These are phyloP conservation scores for Ophiosphaerella herpotricha DNA, from an alignment of 2,329 filamentous ascomycete species.

Conservation along the genomic window DNA sequence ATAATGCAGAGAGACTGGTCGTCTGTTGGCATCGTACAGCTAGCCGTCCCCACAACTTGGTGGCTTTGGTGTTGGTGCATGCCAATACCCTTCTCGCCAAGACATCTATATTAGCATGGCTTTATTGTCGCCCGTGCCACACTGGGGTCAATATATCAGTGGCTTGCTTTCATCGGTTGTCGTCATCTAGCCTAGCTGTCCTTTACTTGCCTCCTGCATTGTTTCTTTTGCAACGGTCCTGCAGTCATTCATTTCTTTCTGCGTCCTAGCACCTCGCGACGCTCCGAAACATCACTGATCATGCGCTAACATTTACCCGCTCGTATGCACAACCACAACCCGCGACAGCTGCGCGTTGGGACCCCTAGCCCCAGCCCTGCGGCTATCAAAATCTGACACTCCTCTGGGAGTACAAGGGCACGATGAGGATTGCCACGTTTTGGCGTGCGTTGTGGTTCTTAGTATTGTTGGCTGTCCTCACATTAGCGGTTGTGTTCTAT, in stretches of 20 bases:
- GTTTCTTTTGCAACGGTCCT: background rate
- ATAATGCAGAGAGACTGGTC: too few species aligned
- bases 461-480: slow-evolving; percentile 10
- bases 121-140: background rate
- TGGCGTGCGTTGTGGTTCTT: slow-evolving; percentile 21
- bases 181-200: background rate
- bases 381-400: background rate
- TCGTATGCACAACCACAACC: slow-evolving; percentile 10
- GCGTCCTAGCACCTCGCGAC: background rate
- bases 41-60: background rate
- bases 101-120: background rate
- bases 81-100: background rate
- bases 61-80: background rate
- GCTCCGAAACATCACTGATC: slow-evolving; percentile 1
- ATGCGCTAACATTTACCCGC: slow-evolving; percentile 9
- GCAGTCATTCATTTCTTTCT: background rate
- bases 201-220: background rate
- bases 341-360: slow-evolving; percentile 2
- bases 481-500: slow-evolving; percentile 16
- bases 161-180: background rate
- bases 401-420: background rate
- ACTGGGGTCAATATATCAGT: background rate
- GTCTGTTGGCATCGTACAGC: background rate
- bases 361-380: background rate
- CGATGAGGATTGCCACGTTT: slow-evolving; percentile 5